Base-by-base conservation (phyloP, 306 rosid species). In the Prunus dulcis region DNA sequence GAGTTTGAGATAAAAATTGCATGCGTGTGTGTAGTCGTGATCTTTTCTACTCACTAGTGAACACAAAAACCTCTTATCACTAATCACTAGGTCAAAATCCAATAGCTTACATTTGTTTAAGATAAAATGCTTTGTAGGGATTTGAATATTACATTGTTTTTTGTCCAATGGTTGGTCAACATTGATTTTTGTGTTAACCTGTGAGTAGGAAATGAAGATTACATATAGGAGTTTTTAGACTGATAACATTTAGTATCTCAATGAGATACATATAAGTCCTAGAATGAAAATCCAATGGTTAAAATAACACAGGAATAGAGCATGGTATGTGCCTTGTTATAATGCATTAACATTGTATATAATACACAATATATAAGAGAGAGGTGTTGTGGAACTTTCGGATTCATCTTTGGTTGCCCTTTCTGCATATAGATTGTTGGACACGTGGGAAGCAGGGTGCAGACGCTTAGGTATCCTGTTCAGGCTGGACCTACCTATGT, bases 401-500 rank as follows among this genome's bases (percentile, higher is more conserved):
- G 67, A 72, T 50, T 79, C 32, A 62, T 78, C 71, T 53, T 73
- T 47, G 34, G 15, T 51, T 27, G 18, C 70, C 65, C 85, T 76
- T 60, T 81, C 73, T 71, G 74, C 49, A 70, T 80, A 70, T 81
- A 89, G 96, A 83, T 88, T 83, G 79, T 91, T 82, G 98, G 91
- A 72, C 96, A 86, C 13, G 57, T 88, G 89, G 79, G 87, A 57
- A 89, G 85, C 71, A 85, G 97, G 86, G 73, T 86, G 45, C 97
- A 86, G 72, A 87, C 96, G 7, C 81, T 84, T 23, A 85, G 91
- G 78, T 87, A 87, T 80, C 96, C 96, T 67, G 80, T 86, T 79
- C 84, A 87, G 88, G 83, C 93, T 58, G 94, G 86, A 77, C 86
- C 91, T 25, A 78, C 94, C 53, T 89, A 88, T 81, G 70, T 87